These are phyloP conservation scores for Pseudoperonospora humuli DNA, from an alignment of 352 stramenopile genomes.

Conservation along the genomic window DNA sequence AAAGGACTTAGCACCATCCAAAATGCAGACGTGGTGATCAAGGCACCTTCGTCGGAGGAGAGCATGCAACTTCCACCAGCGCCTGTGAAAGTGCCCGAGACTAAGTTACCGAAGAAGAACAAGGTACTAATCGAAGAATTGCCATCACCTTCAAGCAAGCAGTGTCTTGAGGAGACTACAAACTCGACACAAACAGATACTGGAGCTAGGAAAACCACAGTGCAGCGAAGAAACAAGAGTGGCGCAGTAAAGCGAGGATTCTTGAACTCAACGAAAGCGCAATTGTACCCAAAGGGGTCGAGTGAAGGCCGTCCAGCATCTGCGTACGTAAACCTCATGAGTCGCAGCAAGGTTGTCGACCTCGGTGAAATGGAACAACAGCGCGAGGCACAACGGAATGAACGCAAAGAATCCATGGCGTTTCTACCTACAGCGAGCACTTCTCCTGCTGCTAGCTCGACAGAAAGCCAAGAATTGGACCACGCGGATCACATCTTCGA, in stretches of 20 bases:
- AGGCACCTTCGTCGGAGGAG: background rate
- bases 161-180: background rate
- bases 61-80: background rate
- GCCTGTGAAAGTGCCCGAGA: background rate
- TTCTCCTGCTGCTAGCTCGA: too few relatives aligned
- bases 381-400: background rate
- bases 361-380: constrained; percentile 27
- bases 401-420: background rate
- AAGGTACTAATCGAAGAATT: background rate
- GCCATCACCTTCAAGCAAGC: background rate
- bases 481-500: constrained; percentile 82
- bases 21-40: background rate
- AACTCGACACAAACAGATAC: background rate
- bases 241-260: background rate
- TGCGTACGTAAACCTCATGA: constrained; percentile 65
- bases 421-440: too few relatives aligned
- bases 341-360: constrained; percentile 76
- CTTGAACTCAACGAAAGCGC: background rate
- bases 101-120: background rate
- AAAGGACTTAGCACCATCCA: too few relatives aligned
- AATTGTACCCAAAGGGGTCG: too few relatives aligned
- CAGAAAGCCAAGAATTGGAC: too few relatives aligned
- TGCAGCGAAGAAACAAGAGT: too few relatives aligned
- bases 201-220: too few relatives aligned
- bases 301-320: background rate